phyloP scores from a whole-genome alignment of 2,329 filamentous ascomycete species.

The Colletotrichum horii region DNA sequence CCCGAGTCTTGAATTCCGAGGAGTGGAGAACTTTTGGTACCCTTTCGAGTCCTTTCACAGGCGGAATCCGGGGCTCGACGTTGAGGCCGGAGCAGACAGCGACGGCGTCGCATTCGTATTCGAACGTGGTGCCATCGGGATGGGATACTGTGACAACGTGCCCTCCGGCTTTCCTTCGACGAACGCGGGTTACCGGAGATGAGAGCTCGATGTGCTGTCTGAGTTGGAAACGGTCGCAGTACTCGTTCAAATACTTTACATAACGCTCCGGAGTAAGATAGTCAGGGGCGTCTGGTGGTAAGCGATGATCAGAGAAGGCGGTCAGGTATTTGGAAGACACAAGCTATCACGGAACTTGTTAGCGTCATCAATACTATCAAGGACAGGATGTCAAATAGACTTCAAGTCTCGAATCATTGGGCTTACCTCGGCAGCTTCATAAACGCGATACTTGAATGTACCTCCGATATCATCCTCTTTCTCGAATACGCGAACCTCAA shows the following conservation, averaged over 20 bases:
- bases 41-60: slow-evolving; percentile 41
- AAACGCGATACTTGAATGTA: slow-evolving; percentile 51
- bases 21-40: slow-evolving; percentile 47
- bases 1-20: slow-evolving; percentile 44
- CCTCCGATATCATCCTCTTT: slow-evolving; percentile 48
- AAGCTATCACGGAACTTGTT: slow-evolving; percentile 22
- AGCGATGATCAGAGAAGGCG: slow-evolving; percentile 54
- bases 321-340: slow-evolving; percentile 57
- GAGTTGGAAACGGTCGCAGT: slow-evolving; percentile 43
- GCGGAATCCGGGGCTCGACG: slow-evolving; percentile 42
- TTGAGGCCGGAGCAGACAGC: slow-evolving; percentile 52
- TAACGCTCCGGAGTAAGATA: slow-evolving; percentile 47
- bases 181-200: slow-evolving; percentile 34
- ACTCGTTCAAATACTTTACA: slow-evolving; percentile 46
- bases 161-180: not conserved
- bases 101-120: slow-evolving; percentile 45
- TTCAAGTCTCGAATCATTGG: not conserved
- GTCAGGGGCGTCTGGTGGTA: slow-evolving; percentile 45
- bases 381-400: not conserved
- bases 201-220: slow-evolving; percentile 40
- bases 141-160: slow-evolving; percentile 2
- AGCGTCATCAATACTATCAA: not conserved
- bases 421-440: slow-evolving; percentile 48
- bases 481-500: slow-evolving; percentile 52
- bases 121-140: not conserved